Base-by-base conservation (phyloP, 2,329 filamentous ascomycete genomes). In the Alternaria consortialis region DNA sequence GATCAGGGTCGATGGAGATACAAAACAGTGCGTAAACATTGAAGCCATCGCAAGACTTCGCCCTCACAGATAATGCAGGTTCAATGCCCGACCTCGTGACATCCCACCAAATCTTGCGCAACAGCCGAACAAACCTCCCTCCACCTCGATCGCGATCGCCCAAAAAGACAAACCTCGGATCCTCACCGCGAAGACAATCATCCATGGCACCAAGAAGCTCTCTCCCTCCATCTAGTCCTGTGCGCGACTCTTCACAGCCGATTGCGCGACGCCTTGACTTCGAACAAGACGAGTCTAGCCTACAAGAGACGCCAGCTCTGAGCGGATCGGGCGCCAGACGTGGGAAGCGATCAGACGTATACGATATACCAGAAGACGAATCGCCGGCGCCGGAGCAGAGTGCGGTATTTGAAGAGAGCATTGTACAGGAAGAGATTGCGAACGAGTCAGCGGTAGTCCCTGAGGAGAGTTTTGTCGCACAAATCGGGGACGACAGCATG, bases 1-100 rank as follows among this genome's bases (percentile, higher is more conserved):
- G 83, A 17, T 87, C 86, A 31, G 85, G 85, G 71, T 84, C 84
- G 59, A 89, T 90, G 88, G 87, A 89, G 25, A 80, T 89, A 53
- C 85, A 85, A 64, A 84, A 89, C 61, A 89, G 88, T 90, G 82
- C 58, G 84, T 71, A 23, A 15, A 15, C 7, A 44, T 27, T 32
- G 25, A n/a, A 20, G 40, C 15, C 15, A 46, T 56, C 43, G 58
- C 54, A 13, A 46, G 9, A 53, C 5, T 13, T 37, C 29, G 32
- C 53, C 17, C 60, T 63, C 34, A 63, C 53, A 27, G 50, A 51
- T 12, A 13, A 15, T 12, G 42, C 31, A 86, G 84, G 83, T 67
- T 84, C 84, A 17, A 80, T 82, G 65, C 83, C 83, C 56, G 83
- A 85, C 52, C 80, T 84, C 29, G 75, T 79, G 17, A 79, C 74